phyloP scores from a whole-genome alignment of 129 eudicot genomes.

The Saussurea involucrata region DNA sequence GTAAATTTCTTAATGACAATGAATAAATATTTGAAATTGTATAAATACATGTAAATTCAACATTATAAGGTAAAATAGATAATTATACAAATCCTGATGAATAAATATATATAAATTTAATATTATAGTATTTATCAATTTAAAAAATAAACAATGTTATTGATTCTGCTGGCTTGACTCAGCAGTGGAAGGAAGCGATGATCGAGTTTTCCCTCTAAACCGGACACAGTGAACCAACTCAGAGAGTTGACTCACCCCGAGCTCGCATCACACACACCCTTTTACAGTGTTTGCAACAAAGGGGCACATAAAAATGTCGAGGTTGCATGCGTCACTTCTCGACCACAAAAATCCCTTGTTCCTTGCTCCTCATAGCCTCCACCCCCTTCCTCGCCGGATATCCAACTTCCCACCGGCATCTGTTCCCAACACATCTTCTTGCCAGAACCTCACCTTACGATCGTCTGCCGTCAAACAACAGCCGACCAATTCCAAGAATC shows the following conservation, averaged over 20 bases:
- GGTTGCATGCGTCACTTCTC: slow-evolving; percentile 12
- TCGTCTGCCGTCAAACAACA: slow-evolving; percentile 15
- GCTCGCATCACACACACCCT: not conserved
- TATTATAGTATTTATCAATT: too few relatives aligned
- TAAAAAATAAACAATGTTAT: too few relatives aligned
- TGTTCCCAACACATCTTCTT: slow-evolving; percentile 11
- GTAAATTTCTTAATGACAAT: too few relatives aligned
- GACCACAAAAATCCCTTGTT: slow-evolving; percentile 15
- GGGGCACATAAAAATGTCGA: slow-evolving; percentile 20
- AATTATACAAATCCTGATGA: too few relatives aligned
- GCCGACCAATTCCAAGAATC: slow-evolving; percentile 14
- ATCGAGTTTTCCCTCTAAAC: not conserved
- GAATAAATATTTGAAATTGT: too few relatives aligned
- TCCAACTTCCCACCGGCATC: slow-evolving; percentile 2
- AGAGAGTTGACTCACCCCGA: not conserved
- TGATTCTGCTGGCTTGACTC: too few relatives aligned
- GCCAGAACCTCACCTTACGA: slow-evolving; percentile 18
- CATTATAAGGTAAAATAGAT: too few relatives aligned
- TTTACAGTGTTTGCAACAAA: not conserved
- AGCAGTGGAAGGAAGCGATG: not conserved
- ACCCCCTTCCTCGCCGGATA: slow-evolving; percentile 1
- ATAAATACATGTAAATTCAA: too few relatives aligned
- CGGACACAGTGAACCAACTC: not conserved
- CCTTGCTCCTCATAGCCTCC: not conserved
- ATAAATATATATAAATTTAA: too few relatives aligned